A percentile compares a stretch with the other conserved stretches of the same genome.
These are phyloP conservation scores for Diaporthe sp. DNA, from an alignment of 2,329 filamentous ascomycete genomes.

Conservation along the genomic window DNA sequence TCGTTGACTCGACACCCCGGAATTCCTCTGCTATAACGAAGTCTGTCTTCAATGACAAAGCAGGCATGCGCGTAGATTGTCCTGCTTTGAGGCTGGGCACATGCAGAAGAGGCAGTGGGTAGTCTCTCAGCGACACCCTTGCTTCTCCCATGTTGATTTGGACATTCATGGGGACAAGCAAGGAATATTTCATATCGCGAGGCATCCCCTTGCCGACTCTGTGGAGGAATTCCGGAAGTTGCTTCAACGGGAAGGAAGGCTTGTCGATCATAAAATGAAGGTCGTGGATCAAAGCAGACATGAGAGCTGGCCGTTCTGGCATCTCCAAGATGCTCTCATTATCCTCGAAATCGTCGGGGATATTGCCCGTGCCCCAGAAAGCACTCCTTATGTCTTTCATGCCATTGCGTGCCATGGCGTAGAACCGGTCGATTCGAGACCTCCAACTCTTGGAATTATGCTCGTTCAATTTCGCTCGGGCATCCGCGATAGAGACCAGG, in stretches of 20 bases:
- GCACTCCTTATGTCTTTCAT: conserved; percentile 83
- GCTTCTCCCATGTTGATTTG: conserved; percentile 92
- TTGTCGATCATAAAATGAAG: conserved; percentile 90
- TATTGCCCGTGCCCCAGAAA: conserved; percentile 86
- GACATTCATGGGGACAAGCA: conserved; percentile 91
- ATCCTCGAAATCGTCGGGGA: conserved; percentile 86
- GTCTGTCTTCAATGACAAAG: conserved; percentile 87
- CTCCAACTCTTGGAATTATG: conserved; percentile 95
- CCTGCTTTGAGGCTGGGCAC: conserved; percentile 85
- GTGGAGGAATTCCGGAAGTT: conserved; percentile 88
- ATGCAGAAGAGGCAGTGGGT: conserved; percentile 91
- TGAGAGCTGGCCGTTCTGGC: conserved; percentile 85
- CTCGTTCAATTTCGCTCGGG: conserved; percentile 79
- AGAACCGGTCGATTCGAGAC: conserved; percentile 84
- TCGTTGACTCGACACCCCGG: conserved; percentile 82
- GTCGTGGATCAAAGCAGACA: conserved; percentile 86
- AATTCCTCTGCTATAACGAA: conserved; percentile 98
- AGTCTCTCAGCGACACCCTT: conserved; percentile 88
- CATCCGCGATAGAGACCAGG: conserved; percentile 82
- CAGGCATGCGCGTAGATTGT: conserved; percentile 84
- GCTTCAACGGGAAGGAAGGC: conserved; percentile 86
- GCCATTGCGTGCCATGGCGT: conserved; percentile 77
- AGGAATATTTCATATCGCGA: conserved; percentile 87
- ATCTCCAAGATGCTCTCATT: conserved; percentile 88
- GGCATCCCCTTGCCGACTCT: conserved; percentile 98